Conservation (phyloP, 495 filamentous ascomycete species). For the Lepraria neglecta region DNA sequence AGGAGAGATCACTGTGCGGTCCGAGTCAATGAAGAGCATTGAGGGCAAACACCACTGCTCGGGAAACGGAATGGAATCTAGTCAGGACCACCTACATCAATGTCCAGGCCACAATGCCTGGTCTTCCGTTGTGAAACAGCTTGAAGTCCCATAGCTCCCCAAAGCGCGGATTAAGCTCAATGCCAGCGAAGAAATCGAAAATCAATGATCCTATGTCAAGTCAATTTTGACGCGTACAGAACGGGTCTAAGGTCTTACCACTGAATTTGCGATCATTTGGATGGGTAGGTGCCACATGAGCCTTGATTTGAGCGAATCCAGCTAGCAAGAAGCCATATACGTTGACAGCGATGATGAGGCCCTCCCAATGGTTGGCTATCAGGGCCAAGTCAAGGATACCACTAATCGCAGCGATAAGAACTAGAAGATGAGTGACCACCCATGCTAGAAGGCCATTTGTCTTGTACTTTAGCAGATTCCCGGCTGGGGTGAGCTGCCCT, state of each 20-base stretch:
- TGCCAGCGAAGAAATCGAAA: slow-evolving; percentile 43
- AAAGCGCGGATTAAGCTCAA: slow-evolving; percentile 46
- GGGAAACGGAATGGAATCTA: neutral
- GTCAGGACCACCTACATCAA: slow-evolving; percentile 30
- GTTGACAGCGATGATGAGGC: slow-evolving; percentile 38
- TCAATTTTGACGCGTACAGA: neutral
- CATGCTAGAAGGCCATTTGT: slow-evolving; percentile 42
- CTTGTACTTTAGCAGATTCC: slow-evolving; percentile 33
- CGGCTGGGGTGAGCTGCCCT: slow-evolving; percentile 33
- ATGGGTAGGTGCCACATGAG: slow-evolving; percentile 37
- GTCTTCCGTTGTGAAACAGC: slow-evolving; percentile 45
- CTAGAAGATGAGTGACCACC: slow-evolving; percentile 36
- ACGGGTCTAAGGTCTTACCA: slow-evolving; percentile 3
- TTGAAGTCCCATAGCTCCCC: slow-evolving; percentile 46
- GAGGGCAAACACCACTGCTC: neutral
- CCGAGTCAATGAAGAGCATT: neutral
- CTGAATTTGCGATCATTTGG: slow-evolving; percentile 40
- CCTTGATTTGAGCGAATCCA: slow-evolving; percentile 37
- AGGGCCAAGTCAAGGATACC: slow-evolving; percentile 38
- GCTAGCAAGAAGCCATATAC: slow-evolving; percentile 37
- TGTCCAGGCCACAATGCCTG: slow-evolving; percentile 41
- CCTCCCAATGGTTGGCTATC: slow-evolving; percentile 40
- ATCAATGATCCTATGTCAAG: slow-evolving; percentile 31
- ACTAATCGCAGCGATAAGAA: slow-evolving; percentile 21
- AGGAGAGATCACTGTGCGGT: slow-evolving; percentile 32